Evolutionary conservation across 305 asterid species (phyloP), one percentile per base, ranked within the genome.

Genomic region (Striga hermonthica): DNA sequence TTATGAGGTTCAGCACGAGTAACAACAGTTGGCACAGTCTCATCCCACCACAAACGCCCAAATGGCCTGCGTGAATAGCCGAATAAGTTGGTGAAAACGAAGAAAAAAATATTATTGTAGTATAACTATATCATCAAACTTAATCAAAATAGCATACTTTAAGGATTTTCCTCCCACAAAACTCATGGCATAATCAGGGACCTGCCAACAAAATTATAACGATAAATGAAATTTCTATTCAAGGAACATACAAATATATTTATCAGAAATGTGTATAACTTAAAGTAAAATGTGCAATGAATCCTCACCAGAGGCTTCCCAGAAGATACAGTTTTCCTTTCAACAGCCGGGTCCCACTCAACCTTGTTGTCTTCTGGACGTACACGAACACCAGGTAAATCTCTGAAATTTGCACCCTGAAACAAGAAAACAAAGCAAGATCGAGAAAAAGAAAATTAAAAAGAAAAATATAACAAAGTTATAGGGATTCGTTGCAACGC

Each of bases 11-110:
- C 89, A 0, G 89, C 86, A 0, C 86, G 76, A 37, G 94, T 84
- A 9, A 88, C 85, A 48, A 93, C 98, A 0, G 98, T 93, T 0
- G 96, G 87, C 10, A 93, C 95, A 4, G 86, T 93, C 60, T 87
- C 88, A 13, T 93, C 95, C 91, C 94, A 93, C 97, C 98, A 93
- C 44, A 93, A 53, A 4, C 98, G 88, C 3, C 90, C 89, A 80
- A 93, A 93, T 5, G 98, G 98, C 72, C 98, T 92, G 72, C 73
- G 81, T 11, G 11, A 14, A 13, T 44, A 0, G 1, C 45, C 47
- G 45, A 7, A 7, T 58, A n/a, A 72, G 59, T 15, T 36, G 3
- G 16, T 12, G 47, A 13, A 3, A 44, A 10, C 31, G 38, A 5
- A 28, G 14, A 7, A 50, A 9, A 10, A 11, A 4, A 47, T 4